These are phyloP conservation scores for Neospermospora avenae DNA, from an alignment of 2,329 filamentous ascomycete species.

Conservation along the genomic window DNA sequence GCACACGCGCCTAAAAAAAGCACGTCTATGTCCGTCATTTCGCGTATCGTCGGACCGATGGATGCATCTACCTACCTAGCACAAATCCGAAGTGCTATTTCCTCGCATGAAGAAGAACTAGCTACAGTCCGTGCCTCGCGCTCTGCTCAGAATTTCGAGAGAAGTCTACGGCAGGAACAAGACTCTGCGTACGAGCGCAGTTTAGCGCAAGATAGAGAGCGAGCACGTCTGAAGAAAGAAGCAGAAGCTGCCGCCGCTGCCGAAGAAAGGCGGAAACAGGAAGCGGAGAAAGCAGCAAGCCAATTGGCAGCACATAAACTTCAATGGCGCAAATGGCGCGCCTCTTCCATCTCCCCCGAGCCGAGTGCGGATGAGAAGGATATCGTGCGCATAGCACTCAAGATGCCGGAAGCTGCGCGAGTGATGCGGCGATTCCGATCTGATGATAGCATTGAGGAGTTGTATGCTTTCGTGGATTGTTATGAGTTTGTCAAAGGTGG, in stretches of 20 bases:
- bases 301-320: slow-evolving; percentile 47
- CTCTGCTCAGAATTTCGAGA: slow-evolving; percentile 75
- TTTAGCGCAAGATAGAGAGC: slow-evolving; percentile 81
- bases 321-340: slow-evolving; percentile 82
- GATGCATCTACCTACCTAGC: slow-evolving; percentile 68
- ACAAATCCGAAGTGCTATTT: slow-evolving; percentile 70
- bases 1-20: slow-evolving; percentile 83
- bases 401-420: slow-evolving; percentile 63
- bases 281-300: slow-evolving; percentile 56
- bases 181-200: slow-evolving; percentile 93
- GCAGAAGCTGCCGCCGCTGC: slow-evolving; percentile 69
- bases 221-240: slow-evolving; percentile 71
- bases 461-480: slow-evolving; percentile 97
- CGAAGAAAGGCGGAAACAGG: slow-evolving; percentile 59
- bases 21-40: slow-evolving; percentile 86
- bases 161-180: slow-evolving; percentile 80
- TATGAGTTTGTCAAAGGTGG: slow-evolving; percentile 59
- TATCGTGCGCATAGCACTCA: slow-evolving; percentile 67
- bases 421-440: slow-evolving; percentile 72
- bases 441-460: slow-evolving; percentile 73
- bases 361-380: slow-evolving; percentile 63
- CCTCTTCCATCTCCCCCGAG: slow-evolving; percentile 62
- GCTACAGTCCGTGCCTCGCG: slow-evolving; percentile 71
- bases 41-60: slow-evolving; percentile 71
- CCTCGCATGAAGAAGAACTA: slow-evolving; percentile 73